phyloP scores from a whole-genome alignment of 1,284 basidiomycete species.

The Irpex sp. region DNA sequence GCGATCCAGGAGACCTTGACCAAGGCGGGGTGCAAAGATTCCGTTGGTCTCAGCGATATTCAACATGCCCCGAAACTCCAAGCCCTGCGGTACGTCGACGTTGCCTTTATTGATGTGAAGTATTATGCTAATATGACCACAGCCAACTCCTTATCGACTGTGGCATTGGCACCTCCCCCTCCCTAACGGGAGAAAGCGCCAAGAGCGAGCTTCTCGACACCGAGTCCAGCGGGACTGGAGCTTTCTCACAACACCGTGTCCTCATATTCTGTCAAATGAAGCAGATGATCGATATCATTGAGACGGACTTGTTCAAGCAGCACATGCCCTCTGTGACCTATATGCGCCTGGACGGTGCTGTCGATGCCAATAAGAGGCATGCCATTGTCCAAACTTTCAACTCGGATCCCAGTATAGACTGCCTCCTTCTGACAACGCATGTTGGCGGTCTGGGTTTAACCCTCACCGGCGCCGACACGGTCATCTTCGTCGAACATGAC shows the following conservation, averaged over 20 bases:
- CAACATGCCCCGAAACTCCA: slow-evolving; percentile 92
- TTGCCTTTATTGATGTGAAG: not conserved
- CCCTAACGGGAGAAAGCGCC: slow-evolving; percentile 41
- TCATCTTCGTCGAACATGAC: slow-evolving; percentile 99
- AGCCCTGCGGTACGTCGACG: slow-evolving; percentile 73
- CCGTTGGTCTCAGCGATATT: slow-evolving; percentile 68
- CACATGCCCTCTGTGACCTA: slow-evolving; percentile 97
- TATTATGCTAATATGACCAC: slow-evolving; percentile 2
- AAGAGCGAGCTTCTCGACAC: slow-evolving; percentile 65
- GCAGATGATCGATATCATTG: slow-evolving; percentile 98
- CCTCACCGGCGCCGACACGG: slow-evolving; percentile 96
- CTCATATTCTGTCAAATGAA: slow-evolving; percentile 99
- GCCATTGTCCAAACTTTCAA: slow-evolving; percentile 99
- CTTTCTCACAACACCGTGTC: slow-evolving; percentile 93
- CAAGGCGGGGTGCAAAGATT: slow-evolving; percentile 42
- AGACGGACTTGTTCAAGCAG: slow-evolving; percentile 86
- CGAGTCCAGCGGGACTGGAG: slow-evolving; percentile 49
- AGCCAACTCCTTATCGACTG: slow-evolving; percentile 95
- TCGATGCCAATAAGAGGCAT: slow-evolving; percentile 88
- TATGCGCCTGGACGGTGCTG: slow-evolving; percentile 94
- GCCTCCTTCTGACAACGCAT: slow-evolving; percentile 92
- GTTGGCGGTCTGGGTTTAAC: slow-evolving; percentile 97
- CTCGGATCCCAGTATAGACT: slow-evolving; percentile 95
- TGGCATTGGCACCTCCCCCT: slow-evolving; percentile 75
- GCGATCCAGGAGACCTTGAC: slow-evolving; percentile 62